phyloP scores from a whole-genome alignment of 139 green algal species.

The Chlorella sp. region DNA sequence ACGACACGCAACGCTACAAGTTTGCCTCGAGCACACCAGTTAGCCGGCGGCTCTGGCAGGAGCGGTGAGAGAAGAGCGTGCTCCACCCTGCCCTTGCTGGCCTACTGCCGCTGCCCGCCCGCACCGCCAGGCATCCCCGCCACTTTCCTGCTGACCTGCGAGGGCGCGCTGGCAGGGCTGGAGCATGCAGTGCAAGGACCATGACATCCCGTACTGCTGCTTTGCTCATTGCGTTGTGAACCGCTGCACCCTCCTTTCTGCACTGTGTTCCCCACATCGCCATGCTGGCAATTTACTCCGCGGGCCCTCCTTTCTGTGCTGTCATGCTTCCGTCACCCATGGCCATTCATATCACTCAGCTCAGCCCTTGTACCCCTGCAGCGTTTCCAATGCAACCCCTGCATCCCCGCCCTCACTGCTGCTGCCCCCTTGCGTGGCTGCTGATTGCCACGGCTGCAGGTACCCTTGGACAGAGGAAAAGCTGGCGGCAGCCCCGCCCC shows the following conservation, averaged over 20 bases:
- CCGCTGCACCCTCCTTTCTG: not conserved
- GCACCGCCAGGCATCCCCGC: too few relatives aligned
- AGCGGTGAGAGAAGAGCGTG: not conserved
- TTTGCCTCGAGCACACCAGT: slow-evolving; percentile 60
- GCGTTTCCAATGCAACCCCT: too few relatives aligned
- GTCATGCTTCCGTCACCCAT: not conserved
- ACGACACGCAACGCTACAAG: not conserved
- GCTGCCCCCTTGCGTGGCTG: not conserved
- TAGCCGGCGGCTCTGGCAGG: slow-evolving; percentile 56
- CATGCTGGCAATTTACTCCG: too few relatives aligned
- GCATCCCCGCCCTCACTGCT: not conserved
- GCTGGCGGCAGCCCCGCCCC: slow-evolving; percentile 1
- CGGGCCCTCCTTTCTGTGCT: too few relatives aligned
- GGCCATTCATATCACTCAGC: not conserved
- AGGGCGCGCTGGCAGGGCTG: not conserved
- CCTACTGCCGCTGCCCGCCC: too few relatives aligned
- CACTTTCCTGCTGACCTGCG: not conserved
- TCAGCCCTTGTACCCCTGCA: too few relatives aligned
- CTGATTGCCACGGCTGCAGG: not conserved
- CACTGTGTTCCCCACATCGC: not conserved
- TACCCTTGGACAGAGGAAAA: slow-evolving; percentile 24
- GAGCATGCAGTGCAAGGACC: not conserved
- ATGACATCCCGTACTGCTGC: not conserved
- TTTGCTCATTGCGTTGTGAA: too few relatives aligned
- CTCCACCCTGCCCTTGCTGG: not conserved